Conservation (phyloP, 1,284 basidiomycete species). For the Rhodotorula sp. region DNA sequence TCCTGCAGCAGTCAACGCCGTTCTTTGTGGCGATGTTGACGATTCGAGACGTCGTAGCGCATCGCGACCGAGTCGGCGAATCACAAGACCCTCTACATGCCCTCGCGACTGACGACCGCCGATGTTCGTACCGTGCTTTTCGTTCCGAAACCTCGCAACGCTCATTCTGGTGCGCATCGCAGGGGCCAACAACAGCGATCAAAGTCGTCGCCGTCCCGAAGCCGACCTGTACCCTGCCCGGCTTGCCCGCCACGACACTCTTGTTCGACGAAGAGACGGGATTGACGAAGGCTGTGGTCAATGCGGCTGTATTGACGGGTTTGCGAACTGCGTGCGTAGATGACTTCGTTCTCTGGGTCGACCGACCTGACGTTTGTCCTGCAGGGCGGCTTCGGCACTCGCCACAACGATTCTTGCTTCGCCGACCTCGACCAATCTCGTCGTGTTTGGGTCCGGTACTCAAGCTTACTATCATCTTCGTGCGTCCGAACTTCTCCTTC, state of each 20-base stretch:
- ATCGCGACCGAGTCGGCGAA: constrained; percentile 26
- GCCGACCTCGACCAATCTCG: constrained; percentile 11
- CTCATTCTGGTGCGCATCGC: not conserved
- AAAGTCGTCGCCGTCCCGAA: constrained; percentile 38
- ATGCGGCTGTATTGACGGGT: constrained; percentile 35
- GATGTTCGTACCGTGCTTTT: not conserved
- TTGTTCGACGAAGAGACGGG: constrained; percentile 38
- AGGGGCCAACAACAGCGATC: constrained; percentile 31
- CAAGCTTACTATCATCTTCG: constrained; percentile 41
- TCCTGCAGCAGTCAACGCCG: not conserved
- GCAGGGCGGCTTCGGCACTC: constrained; percentile 33
- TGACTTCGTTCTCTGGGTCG: too few species aligned
- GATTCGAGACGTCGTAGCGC: not conserved
- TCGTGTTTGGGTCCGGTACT: constrained; percentile 38
- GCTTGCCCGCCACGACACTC: constrained; percentile 38
- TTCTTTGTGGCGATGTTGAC: too few species aligned
- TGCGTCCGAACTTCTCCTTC: not conserved
- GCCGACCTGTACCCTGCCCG: constrained; percentile 20
- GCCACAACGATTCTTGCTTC: constrained; percentile 26
- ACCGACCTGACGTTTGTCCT: too few species aligned
- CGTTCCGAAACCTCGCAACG: not conserved
- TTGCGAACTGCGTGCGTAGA: constrained; percentile 35
- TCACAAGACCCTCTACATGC: constrained; percentile 40
- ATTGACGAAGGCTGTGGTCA: constrained; percentile 29
- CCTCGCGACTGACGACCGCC: constrained; percentile 28